These are phyloP conservation scores for Ambrosia trifida DNA, from an alignment of 129 eudicot genomes.

Conservation along the genomic window DNA sequence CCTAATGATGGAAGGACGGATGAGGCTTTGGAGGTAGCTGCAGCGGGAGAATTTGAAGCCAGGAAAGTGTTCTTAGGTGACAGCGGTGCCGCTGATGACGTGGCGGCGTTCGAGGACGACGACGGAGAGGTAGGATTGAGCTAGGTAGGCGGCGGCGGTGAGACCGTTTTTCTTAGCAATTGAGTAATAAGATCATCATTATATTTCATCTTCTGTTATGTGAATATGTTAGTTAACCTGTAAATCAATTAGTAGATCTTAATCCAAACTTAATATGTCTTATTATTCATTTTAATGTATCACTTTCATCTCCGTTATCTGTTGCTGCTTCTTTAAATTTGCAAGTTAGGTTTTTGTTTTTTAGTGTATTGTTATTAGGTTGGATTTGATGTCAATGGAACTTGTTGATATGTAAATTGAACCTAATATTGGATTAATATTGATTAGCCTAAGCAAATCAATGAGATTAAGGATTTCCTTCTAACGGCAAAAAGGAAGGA, in stretches of 20 bases:
- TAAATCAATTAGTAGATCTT: not conserved
- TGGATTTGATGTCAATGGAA: too few relatives aligned
- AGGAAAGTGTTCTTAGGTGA: slow-evolving; percentile 86
- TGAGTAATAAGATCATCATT: too few relatives aligned
- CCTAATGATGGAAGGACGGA: slow-evolving; percentile 83
- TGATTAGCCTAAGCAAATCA: slow-evolving; percentile 50
- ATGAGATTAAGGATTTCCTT: slow-evolving; percentile 54
- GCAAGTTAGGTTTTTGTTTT: not conserved
- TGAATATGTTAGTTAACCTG: not conserved
- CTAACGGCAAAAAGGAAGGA: slow-evolving; percentile 58
- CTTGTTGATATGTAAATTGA: too few relatives aligned
- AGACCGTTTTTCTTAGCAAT: slow-evolving; percentile 46
- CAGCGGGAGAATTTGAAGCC: slow-evolving; percentile 97
- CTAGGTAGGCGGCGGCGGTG: slow-evolving; percentile 91
- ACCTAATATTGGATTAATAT: not conserved
- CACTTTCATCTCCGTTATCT: too few relatives aligned
- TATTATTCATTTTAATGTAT: not conserved
- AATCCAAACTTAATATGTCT: not conserved
- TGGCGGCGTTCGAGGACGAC: slow-evolving; percentile 99
- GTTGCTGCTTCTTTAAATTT: not conserved
- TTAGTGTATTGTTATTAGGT: too few relatives aligned
- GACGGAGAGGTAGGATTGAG: slow-evolving; percentile 87
- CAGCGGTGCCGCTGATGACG: slow-evolving; percentile 91
- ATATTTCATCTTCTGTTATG: not conserved
- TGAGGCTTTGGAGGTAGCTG: slow-evolving; percentile 98